Evolutionary conservation across 2,329 filamentous ascomycete species (phyloP).

Genomic region (Cladosporium phlei): DNA sequence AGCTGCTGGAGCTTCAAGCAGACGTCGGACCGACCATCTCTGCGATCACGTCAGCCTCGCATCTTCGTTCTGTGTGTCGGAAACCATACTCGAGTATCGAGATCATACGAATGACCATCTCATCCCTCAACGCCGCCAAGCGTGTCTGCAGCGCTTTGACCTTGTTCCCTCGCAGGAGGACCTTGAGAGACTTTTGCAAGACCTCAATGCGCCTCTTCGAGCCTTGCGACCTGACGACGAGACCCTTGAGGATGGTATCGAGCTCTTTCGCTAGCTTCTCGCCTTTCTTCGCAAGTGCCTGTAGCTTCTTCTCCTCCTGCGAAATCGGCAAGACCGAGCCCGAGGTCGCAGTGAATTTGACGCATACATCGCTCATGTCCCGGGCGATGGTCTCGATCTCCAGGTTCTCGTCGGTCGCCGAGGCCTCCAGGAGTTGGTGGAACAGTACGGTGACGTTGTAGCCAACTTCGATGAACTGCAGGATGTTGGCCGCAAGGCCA

Average conservation of each 20-base stretch:
- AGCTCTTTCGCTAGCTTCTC: background rate
- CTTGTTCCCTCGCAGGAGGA: background rate
- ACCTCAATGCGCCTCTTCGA: background rate
- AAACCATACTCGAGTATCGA: background rate
- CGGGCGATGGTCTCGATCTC: background rate
- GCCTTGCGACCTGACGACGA: background rate
- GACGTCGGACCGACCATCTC: too few species aligned
- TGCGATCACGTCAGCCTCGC: too few species aligned
- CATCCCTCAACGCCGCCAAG: background rate
- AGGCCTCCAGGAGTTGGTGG: background rate
- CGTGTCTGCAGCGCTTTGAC: background rate
- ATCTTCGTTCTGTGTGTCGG: too few species aligned
- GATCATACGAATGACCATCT: background rate
- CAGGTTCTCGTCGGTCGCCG: background rate
- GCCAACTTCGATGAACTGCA: background rate
- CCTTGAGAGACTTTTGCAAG: background rate
- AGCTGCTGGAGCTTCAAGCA: too few species aligned
- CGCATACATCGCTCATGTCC: background rate
- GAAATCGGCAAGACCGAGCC: background rate
- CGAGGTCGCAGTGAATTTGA: background rate
- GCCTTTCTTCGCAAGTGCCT: background rate
- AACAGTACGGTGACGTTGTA: background rate
- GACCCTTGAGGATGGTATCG: background rate
- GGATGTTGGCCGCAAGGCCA: background rate
- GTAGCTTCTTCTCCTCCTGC: background rate